Conservation (phyloP, 192 early-diverging fungal genomes). For the Chytriomyces sp. region DNA sequence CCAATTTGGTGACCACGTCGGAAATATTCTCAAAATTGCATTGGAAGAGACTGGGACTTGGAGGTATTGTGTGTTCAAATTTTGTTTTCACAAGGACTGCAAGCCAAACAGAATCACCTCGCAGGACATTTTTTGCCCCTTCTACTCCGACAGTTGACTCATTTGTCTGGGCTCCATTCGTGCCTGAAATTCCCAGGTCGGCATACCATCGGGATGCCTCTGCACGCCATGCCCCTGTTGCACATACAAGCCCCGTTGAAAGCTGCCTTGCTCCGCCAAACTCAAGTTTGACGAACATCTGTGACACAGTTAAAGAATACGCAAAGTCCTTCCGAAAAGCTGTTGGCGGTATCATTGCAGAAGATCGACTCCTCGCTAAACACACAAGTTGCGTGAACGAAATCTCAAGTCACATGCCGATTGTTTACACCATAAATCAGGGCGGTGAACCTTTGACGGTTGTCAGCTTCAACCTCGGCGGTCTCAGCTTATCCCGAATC, state of each 20-base stretch:
- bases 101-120: no score
- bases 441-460: background rate
- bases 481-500: conserved; percentile 9
- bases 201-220: background rate
- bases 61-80: background rate
- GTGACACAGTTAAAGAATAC: conserved; percentile 21
- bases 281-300: background rate
- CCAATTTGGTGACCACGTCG: conserved; percentile 1
- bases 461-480: conserved; percentile 27
- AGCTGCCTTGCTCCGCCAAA: conserved; percentile 14
- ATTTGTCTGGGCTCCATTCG: conserved; percentile 13
- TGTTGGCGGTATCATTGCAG: conserved; percentile 14
- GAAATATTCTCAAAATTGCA: background rate
- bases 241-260: background rate
- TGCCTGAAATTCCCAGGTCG: background rate
- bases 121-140: conserved; percentile 7
- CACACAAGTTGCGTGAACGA: background rate
- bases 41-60: conserved; percentile 19
- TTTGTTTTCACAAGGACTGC: background rate
- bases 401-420: conserved; percentile 7
- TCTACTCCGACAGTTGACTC: background rate
- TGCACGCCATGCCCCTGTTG: conserved; percentile 9
- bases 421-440: conserved; percentile 15
- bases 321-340: conserved; percentile 20
- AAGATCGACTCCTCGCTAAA: conserved; percentile 17